Conservation (phyloP, 2,329 filamentous ascomycete species). For the Ramichloridium luteum region DNA sequence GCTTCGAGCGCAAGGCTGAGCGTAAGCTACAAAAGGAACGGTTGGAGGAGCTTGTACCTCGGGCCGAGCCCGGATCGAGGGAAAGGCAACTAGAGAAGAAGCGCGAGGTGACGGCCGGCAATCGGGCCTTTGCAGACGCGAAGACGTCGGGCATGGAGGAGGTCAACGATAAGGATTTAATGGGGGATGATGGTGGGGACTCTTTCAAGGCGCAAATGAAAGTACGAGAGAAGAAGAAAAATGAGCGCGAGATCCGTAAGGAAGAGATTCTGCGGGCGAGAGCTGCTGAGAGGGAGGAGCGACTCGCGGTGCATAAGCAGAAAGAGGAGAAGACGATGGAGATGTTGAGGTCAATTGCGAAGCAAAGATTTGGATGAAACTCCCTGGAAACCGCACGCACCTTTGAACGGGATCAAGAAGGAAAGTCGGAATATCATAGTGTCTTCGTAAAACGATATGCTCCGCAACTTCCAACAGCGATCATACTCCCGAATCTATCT, state of each 20-base stretch:
- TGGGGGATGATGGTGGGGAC: conserved; percentile 60
- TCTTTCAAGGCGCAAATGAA: conserved; percentile 54
- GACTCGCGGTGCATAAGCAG: conserved; percentile 53
- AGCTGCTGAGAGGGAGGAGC: conserved; percentile 68
- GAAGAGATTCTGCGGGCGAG: conserved; percentile 69
- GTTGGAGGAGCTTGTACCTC: conserved; percentile 69
- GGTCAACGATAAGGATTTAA: conserved; percentile 60
- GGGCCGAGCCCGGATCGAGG: conserved; percentile 68
- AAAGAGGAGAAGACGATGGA: conserved; percentile 78
- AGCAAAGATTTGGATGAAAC: conserved; percentile 55
- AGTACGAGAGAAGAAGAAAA: conserved; percentile 60
- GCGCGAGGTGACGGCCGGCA: conserved; percentile 55
- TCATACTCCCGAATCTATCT: no score
- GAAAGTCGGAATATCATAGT: no score
- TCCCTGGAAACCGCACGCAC: not conserved
- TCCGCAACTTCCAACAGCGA: no score
- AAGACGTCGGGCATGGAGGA: conserved; percentile 51
- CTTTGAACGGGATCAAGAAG: no score
- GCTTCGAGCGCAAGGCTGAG: conserved; percentile 51
- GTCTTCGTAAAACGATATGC: no score
- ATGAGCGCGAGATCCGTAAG: conserved; percentile 66
- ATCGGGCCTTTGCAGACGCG: conserved; percentile 57
- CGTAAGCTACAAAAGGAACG: conserved; percentile 55
- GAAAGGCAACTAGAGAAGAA: conserved; percentile 84
- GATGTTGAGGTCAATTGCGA: conserved; percentile 67